phyloP scores from a whole-genome alignment of 768 basidiomycete species.

The Leucosporidium yakuticum region DNA sequence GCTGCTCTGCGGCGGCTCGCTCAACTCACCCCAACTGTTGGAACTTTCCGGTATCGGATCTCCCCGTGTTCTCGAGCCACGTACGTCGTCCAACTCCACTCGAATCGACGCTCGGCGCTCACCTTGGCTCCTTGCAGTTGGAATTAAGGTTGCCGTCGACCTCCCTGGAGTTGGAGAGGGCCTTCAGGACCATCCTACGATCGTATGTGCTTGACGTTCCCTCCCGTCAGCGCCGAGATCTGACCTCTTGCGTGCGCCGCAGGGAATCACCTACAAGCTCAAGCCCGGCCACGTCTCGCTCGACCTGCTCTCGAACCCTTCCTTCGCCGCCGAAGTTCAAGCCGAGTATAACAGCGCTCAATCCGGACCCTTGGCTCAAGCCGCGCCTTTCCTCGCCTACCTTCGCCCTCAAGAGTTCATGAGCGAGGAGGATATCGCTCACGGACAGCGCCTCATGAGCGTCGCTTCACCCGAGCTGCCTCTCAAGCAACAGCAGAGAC shows the following conservation, averaged over 20 bases:
- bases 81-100: neutral
- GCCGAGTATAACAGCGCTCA: slow-evolving; percentile 8
- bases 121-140: neutral
- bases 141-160: slow-evolving; percentile 43
- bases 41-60: slow-evolving; percentile 30
- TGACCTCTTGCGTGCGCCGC: too few relatives aligned
- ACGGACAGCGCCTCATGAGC: slow-evolving; percentile 1
- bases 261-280: slow-evolving; percentile 27
- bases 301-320: slow-evolving; percentile 7
- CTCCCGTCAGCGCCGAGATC: too few relatives aligned
- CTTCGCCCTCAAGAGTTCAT: slow-evolving; percentile 13
- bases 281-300: slow-evolving; percentile 12
- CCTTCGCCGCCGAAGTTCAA: slow-evolving; percentile 1
- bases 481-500: neutral
- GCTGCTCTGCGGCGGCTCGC: slow-evolving; percentile 34
- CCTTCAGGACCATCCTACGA: slow-evolving; percentile 41
- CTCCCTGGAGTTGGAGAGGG: slow-evolving; percentile 49
- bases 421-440: neutral
- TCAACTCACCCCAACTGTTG: slow-evolving; percentile 31
- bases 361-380: slow-evolving; percentile 20
- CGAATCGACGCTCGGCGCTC: neutral
- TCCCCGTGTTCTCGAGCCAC: slow-evolving; percentile 8
- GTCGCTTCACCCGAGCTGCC: slow-evolving; percentile 6
- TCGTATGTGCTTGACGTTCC: neutral
- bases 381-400: slow-evolving; percentile 14